Percentiles rank a stretch among this genome's conserved stretches.
These are phyloP conservation scores for Pleurotus sapidus DNA, from an alignment of 768 basidiomycete species.

Conservation along the genomic window DNA sequence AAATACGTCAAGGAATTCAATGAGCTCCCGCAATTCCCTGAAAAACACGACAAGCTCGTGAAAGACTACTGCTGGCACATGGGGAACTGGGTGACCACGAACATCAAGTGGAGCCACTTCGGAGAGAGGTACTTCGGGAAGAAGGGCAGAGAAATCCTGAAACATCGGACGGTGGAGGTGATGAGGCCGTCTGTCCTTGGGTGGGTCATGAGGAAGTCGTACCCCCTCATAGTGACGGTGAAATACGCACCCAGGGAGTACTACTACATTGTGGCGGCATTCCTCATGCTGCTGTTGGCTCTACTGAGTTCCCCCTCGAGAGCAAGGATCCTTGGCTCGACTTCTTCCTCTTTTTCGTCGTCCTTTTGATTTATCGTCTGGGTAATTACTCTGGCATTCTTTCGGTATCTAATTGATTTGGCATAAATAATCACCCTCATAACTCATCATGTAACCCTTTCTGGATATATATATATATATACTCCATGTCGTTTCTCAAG, in stretches of 20 bases:
- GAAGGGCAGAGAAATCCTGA: conserved; percentile 29
- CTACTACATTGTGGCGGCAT: background rate
- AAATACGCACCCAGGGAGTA: conserved; percentile 1
- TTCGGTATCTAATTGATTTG: no score
- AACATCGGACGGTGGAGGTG: background rate
- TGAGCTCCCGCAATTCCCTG: conserved; percentile 38
- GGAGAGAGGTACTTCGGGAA: conserved; percentile 37
- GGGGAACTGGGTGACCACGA: conserved; percentile 49
- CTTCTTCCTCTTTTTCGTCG: no score
- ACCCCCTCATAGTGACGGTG: background rate
- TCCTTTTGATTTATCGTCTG: no score
- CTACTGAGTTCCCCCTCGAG: no score
- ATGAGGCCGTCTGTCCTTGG: background rate
- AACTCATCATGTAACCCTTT: no score
- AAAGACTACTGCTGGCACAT: conserved; percentile 41
- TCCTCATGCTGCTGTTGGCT: no score
- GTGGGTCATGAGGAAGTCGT: background rate
- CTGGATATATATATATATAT: no score
- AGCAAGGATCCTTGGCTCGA: no score
- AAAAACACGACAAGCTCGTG: conserved; percentile 37
- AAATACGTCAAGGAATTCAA: conserved; percentile 33
- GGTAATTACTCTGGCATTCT: no score
- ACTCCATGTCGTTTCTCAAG: no score
- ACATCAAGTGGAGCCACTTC: conserved; percentile 49
- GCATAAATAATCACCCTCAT: no score